A percentile compares a stretch with the other conserved stretches of the same genome.
Conservation (phyloP, 2,329 filamentous ascomycete species). For the Fusarium liriodendri region DNA sequence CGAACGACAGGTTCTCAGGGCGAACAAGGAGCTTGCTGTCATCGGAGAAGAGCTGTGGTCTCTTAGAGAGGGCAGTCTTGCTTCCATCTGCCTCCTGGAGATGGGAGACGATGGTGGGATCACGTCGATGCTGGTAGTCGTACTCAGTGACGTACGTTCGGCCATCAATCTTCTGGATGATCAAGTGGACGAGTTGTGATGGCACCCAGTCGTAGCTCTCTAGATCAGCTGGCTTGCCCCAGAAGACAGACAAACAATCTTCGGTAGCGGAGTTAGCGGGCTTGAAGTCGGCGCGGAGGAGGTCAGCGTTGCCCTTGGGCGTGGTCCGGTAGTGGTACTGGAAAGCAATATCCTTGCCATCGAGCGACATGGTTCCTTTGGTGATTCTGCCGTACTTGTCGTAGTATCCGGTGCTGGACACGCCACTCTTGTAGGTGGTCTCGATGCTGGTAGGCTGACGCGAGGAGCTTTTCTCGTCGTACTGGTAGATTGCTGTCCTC, state of each 20-base stretch:
- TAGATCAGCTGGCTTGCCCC: constrained; percentile 30
- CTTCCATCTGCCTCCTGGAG: constrained; percentile 11
- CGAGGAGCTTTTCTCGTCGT: constrained; percentile 12
- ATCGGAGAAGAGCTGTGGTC: constrained; percentile 12
- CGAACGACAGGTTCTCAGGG: constrained; percentile 24
- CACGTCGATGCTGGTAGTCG: constrained; percentile 32
- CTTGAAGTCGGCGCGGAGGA: constrained; percentile 30
- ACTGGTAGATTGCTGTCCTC: constrained; percentile 15
- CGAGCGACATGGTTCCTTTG: constrained; percentile 7
- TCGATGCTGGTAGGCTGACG: constrained; percentile 17
- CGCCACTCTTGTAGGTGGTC: background rate
- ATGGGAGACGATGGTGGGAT: constrained; percentile 18
- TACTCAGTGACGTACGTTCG: constrained; percentile 24
- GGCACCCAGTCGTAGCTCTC: constrained; percentile 33
- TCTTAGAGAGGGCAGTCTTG: constrained; percentile 20
- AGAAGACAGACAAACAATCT: constrained; percentile 29
- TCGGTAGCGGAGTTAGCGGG: background rate
- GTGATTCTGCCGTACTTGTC: constrained; percentile 30
- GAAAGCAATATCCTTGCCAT: constrained; percentile 19
- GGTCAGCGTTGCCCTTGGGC: constrained; percentile 25
- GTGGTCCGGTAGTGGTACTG: constrained; percentile 27
- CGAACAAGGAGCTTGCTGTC: constrained; percentile 5
- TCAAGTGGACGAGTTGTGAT: constrained; percentile 21
- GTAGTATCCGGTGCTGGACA: constrained; percentile 22
- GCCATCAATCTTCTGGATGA: constrained; percentile 15